Base-by-base conservation (phyloP, 2,329 filamentous ascomycete species). In the Ramularia endophylla region DNA sequence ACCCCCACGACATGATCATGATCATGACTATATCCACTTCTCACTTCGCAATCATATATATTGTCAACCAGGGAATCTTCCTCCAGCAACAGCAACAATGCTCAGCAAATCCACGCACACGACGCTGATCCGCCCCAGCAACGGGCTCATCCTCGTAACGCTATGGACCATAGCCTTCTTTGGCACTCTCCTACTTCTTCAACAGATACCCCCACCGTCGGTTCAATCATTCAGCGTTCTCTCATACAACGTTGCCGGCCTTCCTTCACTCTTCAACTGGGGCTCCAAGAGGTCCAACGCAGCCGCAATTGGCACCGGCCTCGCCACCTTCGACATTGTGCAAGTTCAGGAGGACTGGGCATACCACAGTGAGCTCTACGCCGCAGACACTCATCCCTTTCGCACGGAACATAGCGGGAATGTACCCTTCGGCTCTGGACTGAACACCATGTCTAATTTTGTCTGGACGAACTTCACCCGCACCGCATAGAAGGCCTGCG, bases 321-420 rank as follows among this genome's bases (percentile, higher is more conserved):
- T 84, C 52, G 64, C 73, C 4, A 69, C 63, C 44, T 80, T 77
- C 61, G 77, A 80, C 50, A 63, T 84, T 19, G 77, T 83, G 56
- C 71, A 85, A 49, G 65, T 81, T n/a, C 81, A 85, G 58, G 81
- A 67, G 77, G 44, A 83, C 59, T 83, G 83, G 68, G 81, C 81
- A 64, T 84, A 77, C 61, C 80, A 85, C 52, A 73, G 76, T 6
- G 69, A 71, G 41, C 71, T 85, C 51, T 84, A 84, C 61, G 67
- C 65, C 7, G 75, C 74, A 12, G 77, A 81, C 58, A 71, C 67
- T 30, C 78, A 81, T 53, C 67, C 75, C 3, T 72, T 74, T 60
- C 71, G 80, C 39, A 83, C 80, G 1, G 59, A 77, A 0, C 84
- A 80, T 2, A 80, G 78, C 5, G 80, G 81, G 11, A 77, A 76